phyloP scores from a whole-genome alignment of 192 early-diverging fungal genomes.

The Coemansia umbellata region DNA sequence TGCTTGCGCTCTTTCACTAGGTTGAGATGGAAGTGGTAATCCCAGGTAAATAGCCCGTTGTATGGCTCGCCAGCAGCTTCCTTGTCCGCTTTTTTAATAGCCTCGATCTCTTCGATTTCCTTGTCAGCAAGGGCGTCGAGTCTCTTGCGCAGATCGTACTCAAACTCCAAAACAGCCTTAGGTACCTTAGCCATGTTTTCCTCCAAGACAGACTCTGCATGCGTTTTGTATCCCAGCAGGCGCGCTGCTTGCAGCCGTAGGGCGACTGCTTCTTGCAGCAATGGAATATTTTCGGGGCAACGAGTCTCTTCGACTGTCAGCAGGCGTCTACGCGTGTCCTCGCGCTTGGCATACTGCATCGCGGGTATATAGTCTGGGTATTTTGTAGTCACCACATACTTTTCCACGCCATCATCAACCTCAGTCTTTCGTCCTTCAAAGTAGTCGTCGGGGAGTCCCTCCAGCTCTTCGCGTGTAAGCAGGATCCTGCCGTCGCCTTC shows the following conservation, averaged over 20 bases:
- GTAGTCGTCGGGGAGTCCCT: slow-evolving; percentile 70
- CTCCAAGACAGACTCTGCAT: slow-evolving; percentile 72
- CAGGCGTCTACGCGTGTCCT: slow-evolving; percentile 55
- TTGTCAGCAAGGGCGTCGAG: slow-evolving; percentile 56
- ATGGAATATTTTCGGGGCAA: slow-evolving; percentile 58
- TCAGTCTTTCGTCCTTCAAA: slow-evolving; percentile 58
- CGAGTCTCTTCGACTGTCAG: slow-evolving; percentile 52
- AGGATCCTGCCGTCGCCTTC: slow-evolving; percentile 58
- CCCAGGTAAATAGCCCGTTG: slow-evolving; percentile 71
- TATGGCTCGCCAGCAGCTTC: slow-evolving; percentile 48
- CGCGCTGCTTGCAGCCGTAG: slow-evolving; percentile 54
- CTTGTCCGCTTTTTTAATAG: slow-evolving; percentile 59
- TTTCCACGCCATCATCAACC: slow-evolving; percentile 58
- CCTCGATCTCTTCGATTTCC: slow-evolving; percentile 60
- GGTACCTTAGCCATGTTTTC: slow-evolving; percentile 79
- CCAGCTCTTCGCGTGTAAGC: slow-evolving; percentile 59
- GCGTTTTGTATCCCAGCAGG: slow-evolving; percentile 67
- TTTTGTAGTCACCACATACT: slow-evolving; percentile 70
- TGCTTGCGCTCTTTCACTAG: slow-evolving; percentile 69
- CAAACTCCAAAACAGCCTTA: slow-evolving; percentile 61
- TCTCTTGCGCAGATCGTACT: slow-evolving; percentile 56
- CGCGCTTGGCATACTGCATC: slow-evolving; percentile 51
- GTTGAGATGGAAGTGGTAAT: slow-evolving; percentile 70
- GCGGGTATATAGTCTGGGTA: slow-evolving; percentile 57
- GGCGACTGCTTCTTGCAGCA: slow-evolving; percentile 57